Evolutionary conservation across 1,284 basidiomycete genomes (phyloP).

Genomic region (Cryptococcus maquisensis): DNA sequence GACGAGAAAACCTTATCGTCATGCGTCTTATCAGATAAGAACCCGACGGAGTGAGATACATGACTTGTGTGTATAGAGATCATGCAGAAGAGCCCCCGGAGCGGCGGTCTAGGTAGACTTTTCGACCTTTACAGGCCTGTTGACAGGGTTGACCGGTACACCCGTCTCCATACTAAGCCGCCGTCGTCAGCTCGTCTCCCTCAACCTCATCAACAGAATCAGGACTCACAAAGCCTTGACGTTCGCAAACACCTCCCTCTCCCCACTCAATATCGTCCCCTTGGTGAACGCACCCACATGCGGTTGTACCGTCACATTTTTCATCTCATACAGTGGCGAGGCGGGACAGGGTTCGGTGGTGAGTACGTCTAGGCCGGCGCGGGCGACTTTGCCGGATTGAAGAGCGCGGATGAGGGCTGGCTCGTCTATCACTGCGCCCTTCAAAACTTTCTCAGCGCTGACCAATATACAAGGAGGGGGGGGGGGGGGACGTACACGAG

Average conservation of each 20-base stretch:
- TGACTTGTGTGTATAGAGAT: not conserved
- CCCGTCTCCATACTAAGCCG: constrained; percentile 19
- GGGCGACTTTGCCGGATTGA: constrained; percentile 31
- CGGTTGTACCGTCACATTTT: constrained; percentile 29
- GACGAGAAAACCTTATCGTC: no score
- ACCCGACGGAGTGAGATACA: no score
- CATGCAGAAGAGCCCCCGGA: not conserved
- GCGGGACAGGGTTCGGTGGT: constrained; percentile 28
- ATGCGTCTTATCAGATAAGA: no score
- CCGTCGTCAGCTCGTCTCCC: not conserved
- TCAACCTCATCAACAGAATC: not conserved
- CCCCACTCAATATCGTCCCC: constrained; percentile 18
- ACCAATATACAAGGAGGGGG: constrained; percentile 5
- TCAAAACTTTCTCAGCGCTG: no score
- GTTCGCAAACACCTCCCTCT: constrained; percentile 24
- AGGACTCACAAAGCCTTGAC: constrained; percentile 20
- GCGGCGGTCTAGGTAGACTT: constrained; percentile 22
- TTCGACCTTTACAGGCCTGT: constrained; percentile 9
- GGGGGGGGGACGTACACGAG: constrained; percentile 15
- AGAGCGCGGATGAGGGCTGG: constrained; percentile 39
- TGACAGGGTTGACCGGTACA: constrained; percentile 22
- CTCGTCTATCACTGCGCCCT: constrained; percentile 40
- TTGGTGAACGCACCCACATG: constrained; percentile 21
- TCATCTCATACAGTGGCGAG: constrained; percentile 9
- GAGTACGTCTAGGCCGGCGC: constrained; percentile 40